Evolutionary conservation across 441 rosid genomes (phyloP).

Genomic region (Viola pubescens): DNA sequence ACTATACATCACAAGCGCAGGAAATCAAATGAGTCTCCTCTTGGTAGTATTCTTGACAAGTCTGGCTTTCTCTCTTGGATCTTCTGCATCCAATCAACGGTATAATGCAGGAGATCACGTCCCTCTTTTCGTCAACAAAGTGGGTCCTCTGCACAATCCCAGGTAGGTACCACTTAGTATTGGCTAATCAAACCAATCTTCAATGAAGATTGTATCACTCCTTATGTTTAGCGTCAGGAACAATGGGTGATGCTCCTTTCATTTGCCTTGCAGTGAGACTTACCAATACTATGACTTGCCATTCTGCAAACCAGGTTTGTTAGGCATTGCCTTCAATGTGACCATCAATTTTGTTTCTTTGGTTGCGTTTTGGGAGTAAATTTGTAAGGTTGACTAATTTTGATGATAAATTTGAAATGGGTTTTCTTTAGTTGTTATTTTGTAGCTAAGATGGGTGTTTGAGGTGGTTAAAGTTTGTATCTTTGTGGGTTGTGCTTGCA

Average conservation of each 20-base stretch:
- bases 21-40: conserved; percentile 7
- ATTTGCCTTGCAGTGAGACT: conserved; percentile 62
- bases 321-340: neutral
- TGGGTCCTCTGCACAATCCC: conserved; percentile 25
- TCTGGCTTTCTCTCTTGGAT: conserved; percentile 18
- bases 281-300: conserved; percentile 71
- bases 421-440: neutral
- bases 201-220: no score
- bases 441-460: conserved; percentile 14
- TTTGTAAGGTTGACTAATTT: neutral
- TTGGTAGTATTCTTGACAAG: conserved; percentile 8
- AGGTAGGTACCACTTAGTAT: conserved; percentile 10
- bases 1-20: no score
- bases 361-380: no score
- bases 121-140: conserved; percentile 23
- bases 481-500: conserved; percentile 23
- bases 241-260: neutral
- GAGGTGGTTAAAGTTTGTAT: conserved; percentile 15
- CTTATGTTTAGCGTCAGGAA: no score
- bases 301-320: conserved; percentile 77
- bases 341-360: neutral
- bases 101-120: conserved; percentile 34
- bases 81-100: conserved; percentile 24
- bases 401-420: neutral
- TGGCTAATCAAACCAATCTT: no score